Evolutionary conservation across 2,329 filamentous ascomycete genomes (phyloP), one percentile per base, ranked within the genome.

Genomic region (Colletotrichum liaoningense): DNA sequence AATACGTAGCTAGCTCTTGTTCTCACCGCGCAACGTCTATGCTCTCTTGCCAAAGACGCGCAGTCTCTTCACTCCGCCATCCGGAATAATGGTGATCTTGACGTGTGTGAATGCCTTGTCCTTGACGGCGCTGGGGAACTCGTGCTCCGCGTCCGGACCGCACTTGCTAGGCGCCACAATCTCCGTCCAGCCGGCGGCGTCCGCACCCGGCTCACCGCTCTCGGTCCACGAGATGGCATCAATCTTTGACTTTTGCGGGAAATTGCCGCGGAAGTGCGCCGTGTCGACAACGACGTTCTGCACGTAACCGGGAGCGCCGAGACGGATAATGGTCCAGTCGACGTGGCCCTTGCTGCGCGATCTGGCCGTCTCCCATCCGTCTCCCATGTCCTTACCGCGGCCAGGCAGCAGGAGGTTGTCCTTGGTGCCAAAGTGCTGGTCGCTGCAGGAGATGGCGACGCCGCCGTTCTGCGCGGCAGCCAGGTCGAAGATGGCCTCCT

Each of bases 31-130:
- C 22, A 42, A 38, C 3, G 11, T 11, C 49, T 65, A 74, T 26
- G 66, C 84, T 76, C 91, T 87, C 79, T 88, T 91, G 2, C 93
- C 94, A 81, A 94, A 92, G 2, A 96, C 91, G 58, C 95, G 90
- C 76, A 98, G 89, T 76, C 95, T 88, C 90, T 97, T 98, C 3
- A 98, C 93, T 28, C 96, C 95, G 42, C 96, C 95, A 82, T 98
- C 95, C 0, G 96, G 96, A 77, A 98, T 94, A 81, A 98, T 97
- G 42, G 94, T 93, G 81, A 98, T 86, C 88, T 97, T 98, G 26
- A 95, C 91, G 84, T 97, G 95, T 14, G 93, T 95, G 79, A 94
- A 93, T 2, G 86, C 84, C 80, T 86, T 88, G 49, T 90, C 90
- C 76, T 87, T 85, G 22, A 90, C 85, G 70, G 86, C 78, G 67